Base-by-base conservation (phyloP, 345 rosid genomes). In the Chamaenerion angustifolium region DNA sequence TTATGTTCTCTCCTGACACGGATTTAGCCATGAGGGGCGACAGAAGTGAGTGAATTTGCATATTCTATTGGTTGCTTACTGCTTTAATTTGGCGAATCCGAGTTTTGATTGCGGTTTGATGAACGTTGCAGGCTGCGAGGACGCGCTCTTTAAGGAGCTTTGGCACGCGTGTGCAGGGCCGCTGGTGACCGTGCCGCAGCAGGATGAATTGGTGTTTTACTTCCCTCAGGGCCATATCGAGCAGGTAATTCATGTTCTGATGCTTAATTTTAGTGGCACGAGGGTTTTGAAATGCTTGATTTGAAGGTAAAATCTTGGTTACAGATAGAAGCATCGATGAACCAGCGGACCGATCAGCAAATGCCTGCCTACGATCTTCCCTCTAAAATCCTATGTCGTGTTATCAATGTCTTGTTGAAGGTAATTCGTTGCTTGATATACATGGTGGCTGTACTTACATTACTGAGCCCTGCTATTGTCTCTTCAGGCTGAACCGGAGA, bases 141-240 rank as follows among this genome's bases (percentile, higher is more conserved):
- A 52, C n/a, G 72, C 72, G 41, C 56, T 77, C 19, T 71, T 62
- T 41, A 64, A 49, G 51, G 81, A 76, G 75, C 73, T 79, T 2
- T 79, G 85, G 85, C 71, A 76, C 45, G 75, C 77, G 4, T 76
- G 85, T 55, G 85, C 81, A 4, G 85, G 85, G 15, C 81, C 81
- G 42, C 67, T 76, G 15, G 79, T 76, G 42, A 70, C 72, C 43
- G 70, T 79, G 42, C 85, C 81, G 35, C 68, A 69, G 12, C 56
- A 57, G 23, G 66, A 65, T 18, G 81, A 76, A 40, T 63, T 63
- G 15, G 81, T 79, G 2, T 71, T 55, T 51, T 79, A 76, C 61
- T 79, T 79, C 63, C 85, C 81, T 19, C 79, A 75, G 21, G 85
- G 85, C 21, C 85, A 78, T 41, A 70, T 78, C 11, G 85, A 78